Conservation (phyloP, 441 rosid species). For the Croton setiger region DNA sequence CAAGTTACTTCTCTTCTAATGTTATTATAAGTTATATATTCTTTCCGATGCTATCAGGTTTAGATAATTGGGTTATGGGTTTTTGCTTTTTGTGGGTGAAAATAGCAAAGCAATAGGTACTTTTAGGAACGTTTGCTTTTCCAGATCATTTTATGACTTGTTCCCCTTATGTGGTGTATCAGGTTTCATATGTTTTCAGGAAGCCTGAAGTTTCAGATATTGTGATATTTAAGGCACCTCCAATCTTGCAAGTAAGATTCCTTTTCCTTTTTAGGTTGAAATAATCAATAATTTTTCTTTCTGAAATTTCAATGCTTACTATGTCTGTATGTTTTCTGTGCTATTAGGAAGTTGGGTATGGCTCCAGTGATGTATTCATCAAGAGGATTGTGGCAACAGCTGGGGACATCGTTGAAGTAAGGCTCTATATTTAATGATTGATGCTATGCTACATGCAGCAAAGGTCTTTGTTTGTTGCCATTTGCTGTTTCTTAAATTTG, state of each 20-base stretch:
- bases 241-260: constrained; percentile 60
- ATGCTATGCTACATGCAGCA: constrained; percentile 18
- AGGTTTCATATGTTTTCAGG: constrained; percentile 84
- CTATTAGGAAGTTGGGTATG: constrained; percentile 69
- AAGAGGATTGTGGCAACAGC: constrained; percentile 86
- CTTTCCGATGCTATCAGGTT: neutral
- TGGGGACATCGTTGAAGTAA: constrained; percentile 86
- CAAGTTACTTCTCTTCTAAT: too few relatives aligned
- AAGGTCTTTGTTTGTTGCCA: constrained; percentile 9
- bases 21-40: neutral
- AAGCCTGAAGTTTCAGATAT: constrained; percentile 92
- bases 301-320: constrained; percentile 13
- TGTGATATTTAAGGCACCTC: constrained; percentile 90
- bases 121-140: neutral
- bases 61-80: neutral
- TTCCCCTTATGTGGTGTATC: constrained; percentile 19
- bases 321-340: constrained; percentile 13
- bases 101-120: neutral
- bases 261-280: neutral
- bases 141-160: constrained; percentile 6
- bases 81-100: neutral
- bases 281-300: constrained; percentile 1
- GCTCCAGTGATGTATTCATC: constrained; percentile 83
- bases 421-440: constrained; percentile 14
- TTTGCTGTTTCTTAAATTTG: neutral